Evolutionary conservation across 805 yeast species (phyloP), one percentile per base, ranked within the genome.

Genomic region (Candida maesae): DNA sequence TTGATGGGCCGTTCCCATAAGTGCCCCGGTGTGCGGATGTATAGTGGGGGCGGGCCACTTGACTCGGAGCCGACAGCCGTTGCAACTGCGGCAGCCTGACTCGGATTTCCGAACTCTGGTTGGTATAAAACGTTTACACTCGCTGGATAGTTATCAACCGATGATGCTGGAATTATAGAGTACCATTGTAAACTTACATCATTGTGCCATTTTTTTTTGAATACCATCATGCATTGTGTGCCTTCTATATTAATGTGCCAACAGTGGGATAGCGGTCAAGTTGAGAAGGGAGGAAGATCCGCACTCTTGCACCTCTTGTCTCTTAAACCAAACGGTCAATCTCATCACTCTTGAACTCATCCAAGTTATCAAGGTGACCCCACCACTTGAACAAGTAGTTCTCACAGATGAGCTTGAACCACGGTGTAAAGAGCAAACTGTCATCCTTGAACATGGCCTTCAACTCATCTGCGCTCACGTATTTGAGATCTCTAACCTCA

Each of bases 391-490:
- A 93, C 58, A 93, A 70, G 58, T 86, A 87, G 34, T 85, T 78
- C 60, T 93, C 90, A 63, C 99, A 93, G 52, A 93, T 93, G 50
- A 93, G 76, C 65, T 87, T 88, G 71, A 93, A 93, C 99, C 99
- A 93, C 5, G 99, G 99, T 5, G 99, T 93, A 66, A 93, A 93
- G 10, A 77, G 70, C 47, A 84, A 71, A n/a, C 56, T 42, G 15
- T 67, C 54, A 60, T 90, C 87, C 17, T 72, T 52, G 62, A 93
- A 85, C 96, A 93, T 87, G 15, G 60, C 66, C 60, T 79, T 77
- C 53, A 93, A 72, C 52, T 84, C 83, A 1, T 66, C 66, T 19
- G 74, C 74, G 24, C 79, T 66, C 18, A 93, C 98, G 66, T 85
- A 93, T 55, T 71, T 76, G 55, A 68, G 66, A 59, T 84, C 96